A percentile compares a stretch with the other conserved stretches of the same genome.
Conservation (phyloP, 2,329 filamentous ascomycete species). For the Pseudocercospora fuligena region DNA sequence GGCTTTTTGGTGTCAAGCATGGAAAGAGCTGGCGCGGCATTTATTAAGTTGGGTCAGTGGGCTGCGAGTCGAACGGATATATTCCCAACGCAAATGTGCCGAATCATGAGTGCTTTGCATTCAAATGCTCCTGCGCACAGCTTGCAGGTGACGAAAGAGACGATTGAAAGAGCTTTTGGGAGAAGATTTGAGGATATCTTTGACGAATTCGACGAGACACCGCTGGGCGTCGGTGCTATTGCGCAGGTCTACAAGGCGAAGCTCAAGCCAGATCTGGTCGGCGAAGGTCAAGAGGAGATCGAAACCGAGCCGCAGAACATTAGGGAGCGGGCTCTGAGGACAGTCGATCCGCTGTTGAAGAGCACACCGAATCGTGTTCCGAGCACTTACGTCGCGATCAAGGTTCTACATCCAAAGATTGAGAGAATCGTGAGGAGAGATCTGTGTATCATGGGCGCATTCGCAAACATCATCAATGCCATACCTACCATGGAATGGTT, state of each 20-base stretch:
- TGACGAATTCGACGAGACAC: slow-evolving; percentile 88
- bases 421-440: slow-evolving; percentile 90
- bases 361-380: slow-evolving; percentile 83
- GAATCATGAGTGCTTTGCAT: slow-evolving; percentile 91
- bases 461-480: slow-evolving; percentile 79
- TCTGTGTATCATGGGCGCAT: slow-evolving; percentile 90
- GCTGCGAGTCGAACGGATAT: slow-evolving; percentile 95
- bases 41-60: slow-evolving; percentile 99
- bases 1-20: slow-evolving; percentile 82
- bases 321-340: slow-evolving; percentile 73
- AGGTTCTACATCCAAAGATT: slow-evolving; percentile 90
- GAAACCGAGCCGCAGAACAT: slow-evolving; percentile 57
- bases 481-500: slow-evolving; percentile 98
- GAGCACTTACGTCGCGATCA: slow-evolving; percentile 91
- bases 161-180: slow-evolving; percentile 81
- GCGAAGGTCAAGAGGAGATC: slow-evolving; percentile 45
- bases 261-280: slow-evolving; percentile 75
- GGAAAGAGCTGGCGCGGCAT: slow-evolving; percentile 92
- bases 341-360: slow-evolving; percentile 85
- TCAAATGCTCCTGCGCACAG: slow-evolving; percentile 94
- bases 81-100: slow-evolving; percentile 90
- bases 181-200: slow-evolving; percentile 88
- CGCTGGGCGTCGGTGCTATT: slow-evolving; percentile 91
- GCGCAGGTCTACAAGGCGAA: slow-evolving; percentile 98
- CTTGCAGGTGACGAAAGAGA: slow-evolving; percentile 76